Evolutionary conservation across 345 rosid genomes (phyloP).

Genomic region (Chamaenerion angustifolium): DNA sequence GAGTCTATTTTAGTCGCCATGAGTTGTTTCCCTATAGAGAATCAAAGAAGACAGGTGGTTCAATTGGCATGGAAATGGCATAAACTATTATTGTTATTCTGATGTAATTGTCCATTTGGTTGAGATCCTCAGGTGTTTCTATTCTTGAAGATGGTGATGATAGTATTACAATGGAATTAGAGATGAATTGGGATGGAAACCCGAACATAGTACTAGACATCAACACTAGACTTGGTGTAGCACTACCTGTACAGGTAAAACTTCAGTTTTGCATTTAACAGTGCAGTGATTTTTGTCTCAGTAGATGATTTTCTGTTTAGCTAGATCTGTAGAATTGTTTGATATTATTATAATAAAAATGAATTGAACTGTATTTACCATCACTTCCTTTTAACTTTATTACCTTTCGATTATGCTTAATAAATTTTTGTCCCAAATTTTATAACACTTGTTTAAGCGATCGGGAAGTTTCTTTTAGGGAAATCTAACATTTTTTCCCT

Average conservation of each 20-base stretch:
- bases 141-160: slow-evolving; percentile 46
- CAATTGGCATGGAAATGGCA: not conserved
- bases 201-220: slow-evolving; percentile 70
- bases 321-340: too few relatives aligned
- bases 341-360: not conserved
- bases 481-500: not conserved
- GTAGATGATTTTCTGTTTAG: not conserved
- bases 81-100: not conserved
- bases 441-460: not conserved
- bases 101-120: not conserved
- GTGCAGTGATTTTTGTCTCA: not conserved
- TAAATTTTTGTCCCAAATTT: too few relatives aligned
- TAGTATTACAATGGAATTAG: slow-evolving; percentile 79
- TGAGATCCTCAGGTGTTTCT: slow-evolving; percentile 46
- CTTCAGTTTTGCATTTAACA: not conserved
- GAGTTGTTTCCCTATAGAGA: too few relatives aligned
- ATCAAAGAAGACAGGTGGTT: too few relatives aligned
- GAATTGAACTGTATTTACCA: not conserved
- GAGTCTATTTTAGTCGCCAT: too few relatives aligned
- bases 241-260: slow-evolving; percentile 82
- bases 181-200: slow-evolving; percentile 97
- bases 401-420: too few relatives aligned
- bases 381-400: too few relatives aligned
- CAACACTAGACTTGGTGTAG: slow-evolving; percentile 75
- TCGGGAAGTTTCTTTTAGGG: too few relatives aligned